Evolutionary conservation across 768 basidiomycete species (phyloP).

Genomic region (Lactarius quietus): DNA sequence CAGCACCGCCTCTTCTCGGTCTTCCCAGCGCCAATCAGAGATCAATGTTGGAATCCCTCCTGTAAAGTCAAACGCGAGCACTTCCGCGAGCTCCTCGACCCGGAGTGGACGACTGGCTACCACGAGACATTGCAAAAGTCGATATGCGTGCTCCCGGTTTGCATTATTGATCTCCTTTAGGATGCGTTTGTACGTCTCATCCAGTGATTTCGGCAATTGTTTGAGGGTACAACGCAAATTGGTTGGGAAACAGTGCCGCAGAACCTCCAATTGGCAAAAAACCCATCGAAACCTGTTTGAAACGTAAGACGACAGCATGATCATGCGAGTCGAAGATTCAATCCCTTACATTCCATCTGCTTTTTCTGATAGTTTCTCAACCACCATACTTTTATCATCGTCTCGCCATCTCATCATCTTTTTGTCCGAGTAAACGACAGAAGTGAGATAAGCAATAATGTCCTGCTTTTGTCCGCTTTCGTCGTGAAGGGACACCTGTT

Average conservation of each 20-base stretch:
- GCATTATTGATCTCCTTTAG: neutral
- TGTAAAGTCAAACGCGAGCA: neutral
- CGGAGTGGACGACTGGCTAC: neutral
- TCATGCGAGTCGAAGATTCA: neutral
- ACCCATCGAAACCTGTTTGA: neutral
- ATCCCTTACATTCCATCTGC: neutral
- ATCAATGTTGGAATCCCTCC: neutral
- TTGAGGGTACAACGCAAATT: neutral
- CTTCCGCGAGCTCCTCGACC: neutral
- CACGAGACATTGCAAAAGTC: neutral
- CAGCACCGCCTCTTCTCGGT: neutral
- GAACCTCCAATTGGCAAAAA: neutral
- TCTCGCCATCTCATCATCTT: neutral
- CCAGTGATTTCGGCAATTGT: neutral
- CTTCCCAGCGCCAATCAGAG: neutral
- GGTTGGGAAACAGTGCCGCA: neutral
- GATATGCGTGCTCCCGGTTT: neutral
- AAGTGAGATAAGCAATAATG: neutral
- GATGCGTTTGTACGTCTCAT: constrained; percentile 1
- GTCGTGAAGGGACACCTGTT: neutral
- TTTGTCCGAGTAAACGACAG: neutral
- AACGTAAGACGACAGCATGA: neutral
- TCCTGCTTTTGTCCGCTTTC: neutral
- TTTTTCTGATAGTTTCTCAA: neutral
- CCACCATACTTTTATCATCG: neutral